Percentiles rank a stretch among this genome's conserved stretches.
phyloP scores from a whole-genome alignment of 257 asterid genomes.

The Fraxinus quadrangulata region DNA sequence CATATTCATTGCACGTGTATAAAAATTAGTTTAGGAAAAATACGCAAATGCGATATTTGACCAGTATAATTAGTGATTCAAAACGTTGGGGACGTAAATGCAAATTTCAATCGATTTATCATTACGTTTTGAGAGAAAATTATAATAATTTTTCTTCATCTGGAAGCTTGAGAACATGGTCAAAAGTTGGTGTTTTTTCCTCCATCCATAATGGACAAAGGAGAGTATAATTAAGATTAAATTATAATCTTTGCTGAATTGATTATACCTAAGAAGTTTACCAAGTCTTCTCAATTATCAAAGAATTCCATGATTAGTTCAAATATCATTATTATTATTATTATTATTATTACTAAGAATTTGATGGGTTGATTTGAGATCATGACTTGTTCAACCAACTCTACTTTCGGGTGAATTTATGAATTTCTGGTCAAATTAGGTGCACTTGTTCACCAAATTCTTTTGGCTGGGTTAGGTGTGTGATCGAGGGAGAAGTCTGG shows the following conservation, averaged over 20 bases:
- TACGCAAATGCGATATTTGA: too few relatives aligned
- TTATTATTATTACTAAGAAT: not conserved
- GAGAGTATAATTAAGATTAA: not conserved
- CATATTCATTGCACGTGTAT: too few relatives aligned
- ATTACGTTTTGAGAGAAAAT: not conserved
- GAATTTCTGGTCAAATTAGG: not conserved
- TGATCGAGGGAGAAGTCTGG: not conserved
- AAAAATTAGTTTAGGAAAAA: too few relatives aligned
- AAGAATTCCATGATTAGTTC: conserved; percentile 40
- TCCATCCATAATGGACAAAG: not conserved
- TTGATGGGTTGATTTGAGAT: not conserved
- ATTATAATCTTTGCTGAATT: not conserved
- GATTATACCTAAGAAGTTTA: conserved; percentile 29
- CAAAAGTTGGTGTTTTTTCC: not conserved
- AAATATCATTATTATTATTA: not conserved
- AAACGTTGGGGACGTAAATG: not conserved
- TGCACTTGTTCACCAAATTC: not conserved
- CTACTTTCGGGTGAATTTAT: not conserved
- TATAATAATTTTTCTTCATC: not conserved
- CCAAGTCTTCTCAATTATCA: conserved; percentile 49
- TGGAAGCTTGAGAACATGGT: not conserved
- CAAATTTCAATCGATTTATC: not conserved
- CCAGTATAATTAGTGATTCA: not conserved
- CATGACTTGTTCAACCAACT: conserved; percentile 3
- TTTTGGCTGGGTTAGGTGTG: not conserved